A percentile compares a stretch with the other conserved stretches of the same genome.
These are phyloP conservation scores for Acanthamoeba triangularis DNA, from an alignment of 208 protist species.

Conservation along the genomic window DNA sequence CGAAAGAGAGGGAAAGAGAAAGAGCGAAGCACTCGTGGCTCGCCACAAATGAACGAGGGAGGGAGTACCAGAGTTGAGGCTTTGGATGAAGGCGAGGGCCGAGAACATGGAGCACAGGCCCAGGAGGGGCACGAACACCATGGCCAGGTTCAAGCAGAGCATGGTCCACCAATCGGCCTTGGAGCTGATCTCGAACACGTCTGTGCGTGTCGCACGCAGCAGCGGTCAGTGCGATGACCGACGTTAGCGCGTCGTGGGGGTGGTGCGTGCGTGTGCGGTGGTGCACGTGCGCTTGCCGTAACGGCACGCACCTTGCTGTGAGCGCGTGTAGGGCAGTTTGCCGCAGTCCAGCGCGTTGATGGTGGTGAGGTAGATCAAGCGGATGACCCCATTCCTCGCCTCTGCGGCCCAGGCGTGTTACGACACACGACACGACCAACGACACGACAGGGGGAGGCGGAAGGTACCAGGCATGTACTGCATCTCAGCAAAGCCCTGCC, in stretches of 20 bases:
- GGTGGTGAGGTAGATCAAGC: slow-evolving; percentile 29
- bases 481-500: neutral
- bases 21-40: neutral
- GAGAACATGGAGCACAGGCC: neutral
- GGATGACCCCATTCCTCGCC: slow-evolving; percentile 19
- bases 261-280: neutral
- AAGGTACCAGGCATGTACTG: neutral
- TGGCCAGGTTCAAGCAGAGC: slow-evolving; percentile 29
- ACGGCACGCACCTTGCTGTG: slow-evolving; percentile 5
- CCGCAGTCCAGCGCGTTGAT: neutral
- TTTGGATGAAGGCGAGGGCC: neutral
- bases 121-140: slow-evolving; percentile 19
- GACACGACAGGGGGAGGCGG: no score
- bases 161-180: slow-evolving; percentile 53
- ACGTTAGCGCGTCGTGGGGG: neutral
- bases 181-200: slow-evolving; percentile 48
- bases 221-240: neutral
- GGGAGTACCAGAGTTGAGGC: neutral
- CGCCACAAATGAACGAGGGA: neutral
- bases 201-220: neutral
- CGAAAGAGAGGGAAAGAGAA: neutral
- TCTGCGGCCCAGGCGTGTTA: neutral
- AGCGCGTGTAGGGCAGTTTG: slow-evolving; percentile 4
- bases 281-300: neutral
- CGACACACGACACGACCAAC: neutral